Base-by-base conservation (phyloP, 176 grass and related monocot species). In the Oryza officinalis region DNA sequence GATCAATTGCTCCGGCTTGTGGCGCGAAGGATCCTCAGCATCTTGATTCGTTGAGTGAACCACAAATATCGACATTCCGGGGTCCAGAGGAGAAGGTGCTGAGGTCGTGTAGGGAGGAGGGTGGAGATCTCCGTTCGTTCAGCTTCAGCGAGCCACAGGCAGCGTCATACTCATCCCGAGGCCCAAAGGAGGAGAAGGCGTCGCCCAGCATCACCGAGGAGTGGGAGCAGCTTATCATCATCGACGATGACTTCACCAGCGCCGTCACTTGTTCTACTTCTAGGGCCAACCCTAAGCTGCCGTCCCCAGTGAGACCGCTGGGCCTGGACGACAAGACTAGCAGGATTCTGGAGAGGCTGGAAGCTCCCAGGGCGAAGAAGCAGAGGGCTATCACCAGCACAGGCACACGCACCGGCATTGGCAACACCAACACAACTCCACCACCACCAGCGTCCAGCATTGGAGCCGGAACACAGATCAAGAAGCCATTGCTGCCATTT, bases 311-410 rank as follows among this genome's bases (percentile, higher is more conserved):
- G 79, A 94, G 89, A 69, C 88, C 72, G 15, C 49, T 94, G 64
- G 90, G 93, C 75, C 49, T 94, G 57, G 90, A 97, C 75, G 92
- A 93, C 63, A 97, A 94, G 77, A 97, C 92, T 17, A 88, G 88
- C 47, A 89, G 79, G 77, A 95, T 98, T 80, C 86, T 98, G 59
- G 93, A 98, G 77, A 93, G 96, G 54, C 77, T 98, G 78, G 96
- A 98, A 71, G 79, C 77, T 32, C 93, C 96, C 33, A 95, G 84
- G 65, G 84, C 89, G 22, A 94, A 98, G 85, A 92, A 79, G 73
- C 83, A 80, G 37, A 80, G 86, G 66, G 67, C 79, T 10, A 83
- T 30, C 74, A 54, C 6, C 17, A 54, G 50, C 49, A 33, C 32
- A 33, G 3, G 31, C 31, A 31, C 31, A 31, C 32, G 32, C 32